phyloP scores from a whole-genome alignment of 1,139 yeast genomes.

The Scheffersomyces insectosa region DNA sequence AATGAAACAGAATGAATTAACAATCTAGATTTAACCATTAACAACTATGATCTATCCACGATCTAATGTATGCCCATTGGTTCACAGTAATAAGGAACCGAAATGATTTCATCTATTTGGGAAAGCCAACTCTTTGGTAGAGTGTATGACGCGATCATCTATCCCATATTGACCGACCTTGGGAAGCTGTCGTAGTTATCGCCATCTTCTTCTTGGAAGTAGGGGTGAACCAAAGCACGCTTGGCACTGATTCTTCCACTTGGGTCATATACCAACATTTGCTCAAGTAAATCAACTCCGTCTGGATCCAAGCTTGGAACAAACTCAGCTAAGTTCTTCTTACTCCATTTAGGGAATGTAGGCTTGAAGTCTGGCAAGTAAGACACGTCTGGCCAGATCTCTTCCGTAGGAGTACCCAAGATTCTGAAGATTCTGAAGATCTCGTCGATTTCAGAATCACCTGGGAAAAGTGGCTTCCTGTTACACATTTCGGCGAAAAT shows the following conservation, averaged over 20 bases:
- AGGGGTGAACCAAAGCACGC: slow-evolving; percentile 87
- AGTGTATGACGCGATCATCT: slow-evolving; percentile 2
- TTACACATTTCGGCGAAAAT: slow-evolving; percentile 98
- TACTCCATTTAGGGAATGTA: slow-evolving; percentile 93
- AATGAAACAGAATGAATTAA: too few species aligned
- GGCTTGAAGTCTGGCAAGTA: slow-evolving; percentile 93
- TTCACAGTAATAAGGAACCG: too few species aligned
- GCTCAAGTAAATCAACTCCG: slow-evolving; percentile 81
- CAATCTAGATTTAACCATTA: too few species aligned
- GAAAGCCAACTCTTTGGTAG: too few species aligned
- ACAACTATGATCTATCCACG: too few species aligned
- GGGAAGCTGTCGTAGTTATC: slow-evolving; percentile 31
- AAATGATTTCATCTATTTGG: too few species aligned
- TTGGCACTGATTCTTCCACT: slow-evolving; percentile 93
- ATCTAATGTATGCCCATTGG: too few species aligned
- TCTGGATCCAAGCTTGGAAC: slow-evolving; percentile 82
- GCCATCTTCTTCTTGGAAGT: slow-evolving; percentile 62
- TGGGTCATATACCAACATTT: slow-evolving; percentile 87
- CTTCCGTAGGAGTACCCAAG: slow-evolving; percentile 93
- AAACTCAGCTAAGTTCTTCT: slow-evolving; percentile 65
- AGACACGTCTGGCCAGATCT: slow-evolving; percentile 94
- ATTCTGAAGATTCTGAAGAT: slow-evolving; percentile 91
- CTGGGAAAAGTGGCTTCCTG: slow-evolving; percentile 93
- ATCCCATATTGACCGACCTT: slow-evolving; percentile 44
- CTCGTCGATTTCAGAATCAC: slow-evolving; percentile 97